These are phyloP conservation scores for Porphyrellus cyaneotinctus DNA, from an alignment of 768 basidiomycete genomes.

Conservation along the genomic window DNA sequence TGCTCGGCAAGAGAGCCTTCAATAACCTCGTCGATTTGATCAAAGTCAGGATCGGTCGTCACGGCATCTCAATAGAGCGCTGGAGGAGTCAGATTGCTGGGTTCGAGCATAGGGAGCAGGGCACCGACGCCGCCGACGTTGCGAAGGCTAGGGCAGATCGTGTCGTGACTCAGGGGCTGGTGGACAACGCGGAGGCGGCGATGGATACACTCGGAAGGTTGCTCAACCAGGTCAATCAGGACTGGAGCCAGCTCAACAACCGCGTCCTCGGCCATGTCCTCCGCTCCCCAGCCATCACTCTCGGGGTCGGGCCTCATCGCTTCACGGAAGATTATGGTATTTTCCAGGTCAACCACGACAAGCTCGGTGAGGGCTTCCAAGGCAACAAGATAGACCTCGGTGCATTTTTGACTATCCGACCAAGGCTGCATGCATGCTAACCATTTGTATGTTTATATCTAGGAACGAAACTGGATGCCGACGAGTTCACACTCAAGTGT, in stretches of 20 bases:
- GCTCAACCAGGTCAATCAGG: background rate
- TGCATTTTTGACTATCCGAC: background rate
- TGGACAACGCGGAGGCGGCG: background rate
- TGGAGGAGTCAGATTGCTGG: background rate
- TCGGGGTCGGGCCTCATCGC: background rate
- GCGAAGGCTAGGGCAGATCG: background rate
- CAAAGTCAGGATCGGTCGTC: background rate
- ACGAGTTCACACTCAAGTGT: background rate
- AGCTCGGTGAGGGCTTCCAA: background rate
- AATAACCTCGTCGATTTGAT: background rate
- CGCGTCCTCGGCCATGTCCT: no score
- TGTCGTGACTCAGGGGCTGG: background rate
- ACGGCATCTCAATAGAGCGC: background rate
- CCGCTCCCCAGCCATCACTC: background rate
- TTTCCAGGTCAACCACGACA: background rate
- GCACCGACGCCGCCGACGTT: background rate
- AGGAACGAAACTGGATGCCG: background rate
- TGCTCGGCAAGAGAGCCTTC: background rate
- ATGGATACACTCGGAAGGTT: background rate
- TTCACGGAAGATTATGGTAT: background rate
- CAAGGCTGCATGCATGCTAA: no score
- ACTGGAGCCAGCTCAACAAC: background rate
- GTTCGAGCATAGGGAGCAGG: background rate
- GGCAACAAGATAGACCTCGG: background rate
- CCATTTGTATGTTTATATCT: conserved; percentile 1